A percentile compares a stretch with the other conserved stretches of the same genome.
phyloP scores from a whole-genome alignment of 2,329 filamentous ascomycete species.

The Fusarium metavorans region DNA sequence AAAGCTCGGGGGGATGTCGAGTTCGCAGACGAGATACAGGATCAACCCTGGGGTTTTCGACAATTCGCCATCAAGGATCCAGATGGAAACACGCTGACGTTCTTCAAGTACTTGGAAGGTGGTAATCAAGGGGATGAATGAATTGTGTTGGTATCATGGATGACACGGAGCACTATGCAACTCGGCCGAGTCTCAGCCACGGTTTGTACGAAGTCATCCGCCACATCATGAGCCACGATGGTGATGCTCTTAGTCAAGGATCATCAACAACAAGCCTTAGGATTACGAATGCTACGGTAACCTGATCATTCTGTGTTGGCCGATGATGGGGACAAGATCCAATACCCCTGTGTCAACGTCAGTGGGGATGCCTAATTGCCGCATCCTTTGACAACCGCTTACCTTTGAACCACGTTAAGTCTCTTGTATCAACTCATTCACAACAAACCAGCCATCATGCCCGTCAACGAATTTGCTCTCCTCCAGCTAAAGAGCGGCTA shows the following conservation, averaged over 20 bases:
- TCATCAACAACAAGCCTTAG: not conserved
- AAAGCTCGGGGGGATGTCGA: slow-evolving; percentile 11
- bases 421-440: not conserved
- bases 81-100: slow-evolving; percentile 26
- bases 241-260: not conserved
- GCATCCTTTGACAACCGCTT: not conserved
- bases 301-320: slow-evolving; percentile 9
- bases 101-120: slow-evolving; percentile 33
- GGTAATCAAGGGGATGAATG: slow-evolving; percentile 25
- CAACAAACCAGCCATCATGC: slow-evolving; percentile 44
- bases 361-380: slow-evolving; percentile 12
- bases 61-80: slow-evolving; percentile 32
- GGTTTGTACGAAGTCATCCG: not conserved
- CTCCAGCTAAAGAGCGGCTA: slow-evolving; percentile 48
- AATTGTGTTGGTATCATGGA: not conserved
- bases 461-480: slow-evolving; percentile 56
- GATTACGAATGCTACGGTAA: slow-evolving; percentile 5
- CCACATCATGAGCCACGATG: not conserved
- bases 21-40: slow-evolving; percentile 20
- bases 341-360: slow-evolving; percentile 23
- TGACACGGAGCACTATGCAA: not conserved
- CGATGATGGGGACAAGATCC: slow-evolving; percentile 3
- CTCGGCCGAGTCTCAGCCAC: slow-evolving; percentile 7
- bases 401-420: not conserved
- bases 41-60: slow-evolving; percentile 31